Evolutionary conservation across 1,284 basidiomycete genomes (phyloP).

Genomic region (Phlebopus sp.): DNA sequence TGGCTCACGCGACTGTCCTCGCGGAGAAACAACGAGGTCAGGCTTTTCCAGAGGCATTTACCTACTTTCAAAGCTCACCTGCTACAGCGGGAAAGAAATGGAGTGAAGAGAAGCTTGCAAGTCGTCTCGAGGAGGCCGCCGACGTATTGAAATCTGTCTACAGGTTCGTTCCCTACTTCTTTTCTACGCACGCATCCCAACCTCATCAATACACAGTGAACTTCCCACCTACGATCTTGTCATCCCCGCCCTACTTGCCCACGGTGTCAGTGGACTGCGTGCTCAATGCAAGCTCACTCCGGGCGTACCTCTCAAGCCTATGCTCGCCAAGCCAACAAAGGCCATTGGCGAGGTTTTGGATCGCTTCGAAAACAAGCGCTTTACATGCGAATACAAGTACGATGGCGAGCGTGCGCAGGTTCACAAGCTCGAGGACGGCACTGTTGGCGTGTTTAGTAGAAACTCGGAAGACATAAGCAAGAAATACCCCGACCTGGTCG

Average conservation of each 20-base stretch:
- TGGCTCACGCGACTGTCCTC: conserved; percentile 83
- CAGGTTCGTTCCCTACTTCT: conserved; percentile 58
- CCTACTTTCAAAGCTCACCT: conserved; percentile 4
- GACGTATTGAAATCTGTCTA: conserved; percentile 88
- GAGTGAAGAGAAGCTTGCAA: conserved; percentile 71
- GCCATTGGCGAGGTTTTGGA: conserved; percentile 99
- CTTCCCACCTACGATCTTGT: conserved; percentile 92
- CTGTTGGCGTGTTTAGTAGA: conserved; percentile 87
- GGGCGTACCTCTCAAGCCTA: conserved; percentile 95
- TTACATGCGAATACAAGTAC: conserved; percentile 99
- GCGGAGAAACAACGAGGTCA: conserved; percentile 72
- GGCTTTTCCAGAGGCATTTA: background rate
- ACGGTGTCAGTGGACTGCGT: conserved; percentile 71
- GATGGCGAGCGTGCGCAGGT: conserved; percentile 96
- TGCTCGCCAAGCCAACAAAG: conserved; percentile 99
- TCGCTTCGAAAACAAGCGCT: conserved; percentile 91
- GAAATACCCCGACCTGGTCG: conserved; percentile 96
- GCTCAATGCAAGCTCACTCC: conserved; percentile 90
- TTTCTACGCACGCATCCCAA: background rate
- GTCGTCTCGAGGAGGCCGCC: conserved; percentile 77
- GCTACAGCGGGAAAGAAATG: conserved; percentile 65
- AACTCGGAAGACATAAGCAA: conserved; percentile 99
- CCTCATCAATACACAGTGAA: conserved; percentile 57
- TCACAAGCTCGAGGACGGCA: conserved; percentile 78
- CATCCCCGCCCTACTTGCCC: conserved; percentile 85